Conservation (phyloP, 176 grass and related monocot species). For the Canna indica region DNA sequence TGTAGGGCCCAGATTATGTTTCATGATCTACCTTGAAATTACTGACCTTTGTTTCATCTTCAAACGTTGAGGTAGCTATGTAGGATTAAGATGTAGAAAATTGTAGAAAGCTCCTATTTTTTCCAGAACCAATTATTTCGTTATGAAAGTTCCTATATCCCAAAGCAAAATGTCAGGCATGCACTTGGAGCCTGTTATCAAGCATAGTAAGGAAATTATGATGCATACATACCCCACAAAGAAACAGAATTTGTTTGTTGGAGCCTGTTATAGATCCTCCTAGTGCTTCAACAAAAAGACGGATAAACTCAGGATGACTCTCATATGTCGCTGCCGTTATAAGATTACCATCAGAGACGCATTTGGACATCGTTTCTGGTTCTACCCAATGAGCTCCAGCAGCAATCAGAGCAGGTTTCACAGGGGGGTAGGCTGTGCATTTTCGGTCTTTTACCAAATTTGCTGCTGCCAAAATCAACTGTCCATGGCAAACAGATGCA, state of each 20-base stretch:
- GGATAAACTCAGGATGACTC: constrained; percentile 67
- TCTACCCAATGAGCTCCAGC: constrained; percentile 81
- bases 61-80: too few species aligned
- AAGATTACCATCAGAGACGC: constrained; percentile 46
- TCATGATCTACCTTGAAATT: too few species aligned
- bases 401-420: constrained; percentile 67
- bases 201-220: neutral
- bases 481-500: constrained; percentile 79
- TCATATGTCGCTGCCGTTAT: constrained; percentile 61
- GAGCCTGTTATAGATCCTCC: constrained; percentile 60
- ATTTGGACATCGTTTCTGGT: constrained; percentile 57
- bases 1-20: too few species aligned
- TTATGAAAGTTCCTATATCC: neutral
- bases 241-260: constrained; percentile 76
- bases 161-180: neutral
- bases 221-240: constrained; percentile 68
- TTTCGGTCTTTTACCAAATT: constrained; percentile 39
- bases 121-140: too few species aligned
- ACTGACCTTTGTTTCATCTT: too few species aligned
- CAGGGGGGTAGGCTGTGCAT: constrained; percentile 57
- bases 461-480: constrained; percentile 80
- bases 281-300: constrained; percentile 72
- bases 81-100: too few species aligned
- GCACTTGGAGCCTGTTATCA: neutral
- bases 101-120: too few species aligned